A percentile compares a stretch with the other conserved stretches of the same genome.
Evolutionary conservation across 352 stramenopile genomes (phyloP).

Genomic region (Pythium dissotocum): DNA sequence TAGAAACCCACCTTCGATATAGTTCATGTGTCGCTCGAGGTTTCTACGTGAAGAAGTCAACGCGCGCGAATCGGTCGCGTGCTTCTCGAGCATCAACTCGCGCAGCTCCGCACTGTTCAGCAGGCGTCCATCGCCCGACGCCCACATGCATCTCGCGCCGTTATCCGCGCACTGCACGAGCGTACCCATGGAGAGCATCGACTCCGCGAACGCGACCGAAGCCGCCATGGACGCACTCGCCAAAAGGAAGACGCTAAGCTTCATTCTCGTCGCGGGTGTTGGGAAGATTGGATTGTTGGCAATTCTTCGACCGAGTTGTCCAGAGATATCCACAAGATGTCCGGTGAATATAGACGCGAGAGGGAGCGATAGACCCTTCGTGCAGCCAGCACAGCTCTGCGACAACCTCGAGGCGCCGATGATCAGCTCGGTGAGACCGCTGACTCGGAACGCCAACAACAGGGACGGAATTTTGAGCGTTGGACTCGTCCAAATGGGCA

Average conservation of each 20-base stretch:
- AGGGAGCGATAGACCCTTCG: not conserved
- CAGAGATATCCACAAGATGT: not conserved
- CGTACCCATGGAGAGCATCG: conserved; percentile 42
- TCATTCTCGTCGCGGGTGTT: not conserved
- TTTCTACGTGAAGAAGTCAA: conserved; percentile 37
- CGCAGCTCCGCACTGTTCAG: conserved; percentile 45
- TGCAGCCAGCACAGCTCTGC: not conserved
- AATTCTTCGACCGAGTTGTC: not conserved
- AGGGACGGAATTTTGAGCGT: conserved; percentile 2
- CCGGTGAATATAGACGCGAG: not conserved
- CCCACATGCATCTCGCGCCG: conserved; percentile 53
- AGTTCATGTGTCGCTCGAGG: conserved; percentile 72
- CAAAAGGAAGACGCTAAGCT: not conserved
- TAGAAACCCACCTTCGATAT: conserved; percentile 58
- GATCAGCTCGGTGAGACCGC: not conserved
- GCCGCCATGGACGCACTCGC: conserved; percentile 1
- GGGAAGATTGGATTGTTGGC: not conserved
- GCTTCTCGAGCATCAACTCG: conserved; percentile 46
- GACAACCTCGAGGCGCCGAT: not conserved
- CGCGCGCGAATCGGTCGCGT: conserved; percentile 24
- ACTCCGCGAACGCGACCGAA: conserved; percentile 7
- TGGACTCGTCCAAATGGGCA: not conserved
- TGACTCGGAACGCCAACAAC: not conserved
- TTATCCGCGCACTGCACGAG: conserved; percentile 44
- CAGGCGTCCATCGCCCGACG: conserved; percentile 41